phyloP scores from a whole-genome alignment of 306 rosid species.

The Cicer bijugum region DNA sequence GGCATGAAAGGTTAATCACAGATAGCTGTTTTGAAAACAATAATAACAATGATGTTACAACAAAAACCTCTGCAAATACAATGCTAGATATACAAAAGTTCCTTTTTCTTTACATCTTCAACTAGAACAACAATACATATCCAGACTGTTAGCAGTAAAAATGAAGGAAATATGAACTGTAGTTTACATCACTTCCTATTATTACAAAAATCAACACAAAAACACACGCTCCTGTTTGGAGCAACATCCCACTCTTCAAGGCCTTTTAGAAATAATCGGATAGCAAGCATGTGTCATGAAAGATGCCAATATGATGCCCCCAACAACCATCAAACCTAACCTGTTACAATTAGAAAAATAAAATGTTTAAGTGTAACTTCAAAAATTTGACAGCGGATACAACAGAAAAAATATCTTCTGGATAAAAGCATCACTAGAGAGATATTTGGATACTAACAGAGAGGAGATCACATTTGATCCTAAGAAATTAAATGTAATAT shows the following conservation, averaged over 20 bases:
- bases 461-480: no score
- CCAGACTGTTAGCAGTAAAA: constrained; percentile 40
- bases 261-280: constrained; percentile 77
- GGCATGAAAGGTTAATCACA: not conserved
- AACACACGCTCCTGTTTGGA: constrained; percentile 59
- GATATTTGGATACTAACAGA: no score
- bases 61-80: constrained; percentile 31
- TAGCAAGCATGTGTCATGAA: constrained; percentile 95
- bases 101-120: constrained; percentile 40
- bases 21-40: constrained; percentile 18
- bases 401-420: no score
- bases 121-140: constrained; percentile 28
- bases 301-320: constrained; percentile 79
- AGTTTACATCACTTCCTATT: constrained; percentile 42
- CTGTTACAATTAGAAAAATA: constrained; percentile 49
- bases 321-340: constrained; percentile 90
- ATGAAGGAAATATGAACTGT: constrained; percentile 6
- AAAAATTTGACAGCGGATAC: no score
- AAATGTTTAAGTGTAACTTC: not conserved
- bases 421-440: no score
- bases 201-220: constrained; percentile 58
- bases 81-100: constrained; percentile 42
- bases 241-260: constrained; percentile 65
- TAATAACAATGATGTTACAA: constrained; percentile 55
- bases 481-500: not conserved